Base-by-base conservation (phyloP, 2,329 filamentous ascomycete genomes). In the Tricladium varicosporioides region DNA sequence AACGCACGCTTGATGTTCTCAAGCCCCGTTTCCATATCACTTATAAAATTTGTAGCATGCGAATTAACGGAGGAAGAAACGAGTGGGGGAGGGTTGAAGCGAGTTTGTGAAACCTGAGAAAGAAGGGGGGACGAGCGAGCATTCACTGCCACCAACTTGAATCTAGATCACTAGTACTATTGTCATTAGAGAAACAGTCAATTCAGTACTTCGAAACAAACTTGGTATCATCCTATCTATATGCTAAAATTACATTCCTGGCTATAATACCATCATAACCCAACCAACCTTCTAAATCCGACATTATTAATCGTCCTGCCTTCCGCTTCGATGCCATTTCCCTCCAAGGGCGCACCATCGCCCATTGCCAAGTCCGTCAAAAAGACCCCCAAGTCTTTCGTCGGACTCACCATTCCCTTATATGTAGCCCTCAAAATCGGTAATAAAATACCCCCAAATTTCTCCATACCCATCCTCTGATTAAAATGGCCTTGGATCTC, bases 341-440 rank as follows among this genome's bases (percentile, higher is more conserved):
- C 68, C 0, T 70, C 72, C 19, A 79, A 33, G 43, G 70, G 70
- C 52, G 70, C 67, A 1, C 76, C 77, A 63, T 79, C 74, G 5
- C 77, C 75, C 64, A 75, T 70, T 5, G 80, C 80, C 61, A 84
- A 65, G 50, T 78, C 73, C 0, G 77, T 74, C 61, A 80, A 66
- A 22, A 79, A 76, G 32, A 67, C 72, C 1, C 76, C 79, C 59
- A 84, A 67, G 19, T 76, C 72, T 56, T 72, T 70, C 13, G 79
- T 80, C 8, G 79, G 78, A 16, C 71, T 76, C 44, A 75, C 61
- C 57, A 73, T 57, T 36, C 64, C 67, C 52, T 67, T 68, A 50
- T 65, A 67, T 0, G 74, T n/a, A 0, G 42, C 40, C 55, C 67
- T 66, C 2, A 73, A n/a, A 1, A 65, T n/a, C 5, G 69, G 62